Evolutionary conservation across 768 basidiomycete species (phyloP), one percentile per base, ranked within the genome.

Genomic region (Suillus weaverae): DNA sequence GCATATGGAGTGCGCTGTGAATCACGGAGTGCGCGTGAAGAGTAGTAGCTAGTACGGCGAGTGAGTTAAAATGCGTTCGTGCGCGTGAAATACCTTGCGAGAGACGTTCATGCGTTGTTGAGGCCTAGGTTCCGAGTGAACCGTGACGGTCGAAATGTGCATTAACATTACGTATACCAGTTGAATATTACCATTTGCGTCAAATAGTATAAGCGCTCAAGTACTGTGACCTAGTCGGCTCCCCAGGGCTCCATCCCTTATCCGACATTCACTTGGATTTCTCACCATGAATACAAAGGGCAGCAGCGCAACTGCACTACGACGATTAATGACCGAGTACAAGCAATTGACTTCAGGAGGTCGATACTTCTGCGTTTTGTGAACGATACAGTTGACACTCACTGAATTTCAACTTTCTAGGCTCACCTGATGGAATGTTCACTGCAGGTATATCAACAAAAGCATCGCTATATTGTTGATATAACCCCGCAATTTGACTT

Each of bases 351-450:
- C 90, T 1, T 81, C 93, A 9, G 88, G 89, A 80, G 91, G 89
- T 90, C 67, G 65, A 80, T 62, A 39, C 33, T 18, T 38, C 30
- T 30, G 63, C 64, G 62, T 41, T 36, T 63, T 43, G 18, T 41
- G 16, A 41, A 41, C 50, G 32, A 32, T 41, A 39, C 56, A 35
- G 30, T 46, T 18, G 18, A 20, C 26, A 36, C 61, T 65, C 64
- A 33, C 11, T 55, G 33, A 16, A 20, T 51, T 51, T 10, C 50
- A 30, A 30, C 50, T 30, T 66, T 55, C 59, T 65, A 92, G 91
- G 91, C 68, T 89, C 92, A 18, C 92, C 93, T 7, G 96, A 98
- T 77, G 91, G 89, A 62, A 97, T 98, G 95, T 97, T 97, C 74
- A 97, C 95, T 57, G 95, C 96, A 66, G 94, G 90, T 85, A 67